These are phyloP conservation scores for Botrytis elliptica DNA, from an alignment of 2,329 filamentous ascomycete species.

Conservation along the genomic window DNA sequence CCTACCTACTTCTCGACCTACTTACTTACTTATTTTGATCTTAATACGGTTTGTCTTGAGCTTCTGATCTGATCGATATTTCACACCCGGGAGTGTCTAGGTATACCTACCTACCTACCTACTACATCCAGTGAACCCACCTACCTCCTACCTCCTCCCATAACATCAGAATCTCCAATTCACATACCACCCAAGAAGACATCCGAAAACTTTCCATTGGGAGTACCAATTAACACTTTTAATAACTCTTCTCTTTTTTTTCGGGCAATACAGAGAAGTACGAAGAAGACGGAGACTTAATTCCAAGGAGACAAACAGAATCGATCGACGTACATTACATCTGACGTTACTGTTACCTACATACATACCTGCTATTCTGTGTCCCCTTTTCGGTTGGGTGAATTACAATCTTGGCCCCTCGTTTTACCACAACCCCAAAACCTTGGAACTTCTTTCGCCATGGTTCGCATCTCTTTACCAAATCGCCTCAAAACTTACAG, in stretches of 20 bases:
- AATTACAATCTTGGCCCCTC: slow-evolving; percentile 11
- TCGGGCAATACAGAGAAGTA: neutral
- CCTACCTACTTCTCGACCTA: neutral
- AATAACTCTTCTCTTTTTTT: neutral
- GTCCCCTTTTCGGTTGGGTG: slow-evolving; percentile 18
- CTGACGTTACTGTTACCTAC: neutral
- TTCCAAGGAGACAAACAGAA: neutral
- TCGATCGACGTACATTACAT: slow-evolving; percentile 13
- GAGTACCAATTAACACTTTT: neutral
- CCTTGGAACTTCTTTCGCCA: slow-evolving; percentile 34
- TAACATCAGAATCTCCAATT: neutral
- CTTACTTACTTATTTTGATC: neutral
- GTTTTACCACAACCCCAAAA: slow-evolving; percentile 15
- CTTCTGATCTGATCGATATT: neutral
- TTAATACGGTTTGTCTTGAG: neutral
- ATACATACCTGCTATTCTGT: neutral
- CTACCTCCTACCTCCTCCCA: neutral
- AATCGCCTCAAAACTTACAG: slow-evolving; percentile 52
- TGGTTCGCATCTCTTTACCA: slow-evolving; percentile 56
- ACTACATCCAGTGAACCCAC: neutral
- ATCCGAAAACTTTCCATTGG: neutral
- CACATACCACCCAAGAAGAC: neutral
- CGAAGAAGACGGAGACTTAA: neutral
- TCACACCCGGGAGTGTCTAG: neutral
- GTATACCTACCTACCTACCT: neutral